These are phyloP conservation scores for Erigeron canadensis DNA, from an alignment of 129 eudicot genomes.

Conservation along the genomic window DNA sequence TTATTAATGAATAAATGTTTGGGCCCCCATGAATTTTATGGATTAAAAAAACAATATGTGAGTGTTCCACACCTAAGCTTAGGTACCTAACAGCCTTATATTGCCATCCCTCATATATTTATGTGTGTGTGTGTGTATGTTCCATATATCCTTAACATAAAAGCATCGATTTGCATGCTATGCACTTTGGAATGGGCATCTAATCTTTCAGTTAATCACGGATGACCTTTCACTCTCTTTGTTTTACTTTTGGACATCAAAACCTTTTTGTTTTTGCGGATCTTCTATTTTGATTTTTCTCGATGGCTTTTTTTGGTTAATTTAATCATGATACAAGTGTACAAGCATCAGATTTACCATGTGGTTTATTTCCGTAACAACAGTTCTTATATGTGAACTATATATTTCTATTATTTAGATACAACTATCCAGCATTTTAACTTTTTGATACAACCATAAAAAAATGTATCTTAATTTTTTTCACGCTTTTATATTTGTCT, in stretches of 20 bases:
- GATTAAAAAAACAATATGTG: too few relatives aligned
- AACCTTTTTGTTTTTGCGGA: background rate
- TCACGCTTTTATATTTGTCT: background rate
- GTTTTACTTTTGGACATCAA: background rate
- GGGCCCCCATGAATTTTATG: too few relatives aligned
- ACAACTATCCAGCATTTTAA: too few relatives aligned
- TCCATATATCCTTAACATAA: background rate
- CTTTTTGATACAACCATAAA: too few relatives aligned
- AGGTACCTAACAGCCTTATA: too few relatives aligned
- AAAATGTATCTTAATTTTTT: background rate
- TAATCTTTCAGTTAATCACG: slow-evolving; percentile 2
- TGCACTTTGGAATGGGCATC: background rate
- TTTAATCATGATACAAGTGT: background rate
- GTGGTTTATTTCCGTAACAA: background rate
- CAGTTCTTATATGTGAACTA: background rate
- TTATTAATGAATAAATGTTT: too few relatives aligned
- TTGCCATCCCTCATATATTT: too few relatives aligned
- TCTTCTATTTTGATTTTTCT: background rate
- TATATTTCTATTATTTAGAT: too few relatives aligned
- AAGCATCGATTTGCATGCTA: background rate
- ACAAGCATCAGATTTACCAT: background rate
- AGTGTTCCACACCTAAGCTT: too few relatives aligned
- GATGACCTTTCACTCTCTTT: background rate
- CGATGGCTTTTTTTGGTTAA: background rate
- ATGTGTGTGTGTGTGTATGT: background rate